Conservation (phyloP, 83 land plant genomes). For the Picea mariana region DNA sequence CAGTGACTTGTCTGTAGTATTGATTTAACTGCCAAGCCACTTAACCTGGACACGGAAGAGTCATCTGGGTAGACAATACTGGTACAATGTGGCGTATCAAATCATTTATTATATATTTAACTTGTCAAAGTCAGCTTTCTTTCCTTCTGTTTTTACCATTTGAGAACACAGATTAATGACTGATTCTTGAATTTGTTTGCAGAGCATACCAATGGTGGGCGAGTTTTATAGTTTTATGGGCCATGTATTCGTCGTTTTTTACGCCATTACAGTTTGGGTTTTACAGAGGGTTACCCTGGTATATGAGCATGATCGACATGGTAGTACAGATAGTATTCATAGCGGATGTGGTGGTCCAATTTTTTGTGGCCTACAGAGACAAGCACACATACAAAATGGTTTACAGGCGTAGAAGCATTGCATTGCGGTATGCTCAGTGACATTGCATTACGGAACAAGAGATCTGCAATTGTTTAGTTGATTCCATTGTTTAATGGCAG, state of each 20-base stretch:
- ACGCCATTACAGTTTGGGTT: slow-evolving; percentile 61
- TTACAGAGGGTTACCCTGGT: slow-evolving; percentile 39
- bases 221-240: slow-evolving; percentile 34
- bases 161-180: too few relatives aligned
- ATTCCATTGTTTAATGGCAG: too few relatives aligned
- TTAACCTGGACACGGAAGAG: too few relatives aligned
- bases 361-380: slow-evolving; percentile 50
- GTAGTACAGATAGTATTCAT: slow-evolving; percentile 35
- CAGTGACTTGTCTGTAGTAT: too few relatives aligned
- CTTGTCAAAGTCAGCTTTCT: too few relatives aligned
- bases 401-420: slow-evolving; percentile 25
- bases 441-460: too few relatives aligned
- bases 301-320: slow-evolving; percentile 21
- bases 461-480: too few relatives aligned
- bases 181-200: not conserved
- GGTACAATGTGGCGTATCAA: too few relatives aligned
- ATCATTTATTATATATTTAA: too few relatives aligned
- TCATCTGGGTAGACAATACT: too few relatives aligned
- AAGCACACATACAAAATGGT: slow-evolving; percentile 34
- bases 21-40: too few relatives aligned
- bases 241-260: slow-evolving; percentile 48
- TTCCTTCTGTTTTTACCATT: too few relatives aligned
- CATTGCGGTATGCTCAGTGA: slow-evolving; percentile 22
- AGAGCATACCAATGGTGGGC: slow-evolving; percentile 38
- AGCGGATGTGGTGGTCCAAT: slow-evolving; percentile 35